These are phyloP conservation scores for Chrysanthemum makinoi DNA, from an alignment of 129 eudicot species.

Conservation along the genomic window DNA sequence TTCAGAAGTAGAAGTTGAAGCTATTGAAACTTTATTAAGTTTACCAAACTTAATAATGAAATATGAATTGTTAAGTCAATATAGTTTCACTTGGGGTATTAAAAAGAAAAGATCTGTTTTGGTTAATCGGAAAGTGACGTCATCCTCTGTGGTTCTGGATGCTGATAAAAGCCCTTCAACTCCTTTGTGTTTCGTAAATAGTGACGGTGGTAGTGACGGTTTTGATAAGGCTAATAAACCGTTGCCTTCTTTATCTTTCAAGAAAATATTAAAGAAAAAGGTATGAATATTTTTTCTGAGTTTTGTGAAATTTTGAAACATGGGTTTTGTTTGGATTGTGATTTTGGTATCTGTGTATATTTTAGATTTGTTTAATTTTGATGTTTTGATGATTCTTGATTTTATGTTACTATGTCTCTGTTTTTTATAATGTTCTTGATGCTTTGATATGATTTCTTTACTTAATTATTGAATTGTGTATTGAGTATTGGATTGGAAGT, in stretches of 20 bases:
- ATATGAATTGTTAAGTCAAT: background rate
- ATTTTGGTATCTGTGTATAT: conserved; percentile 19
- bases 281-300: conserved; percentile 20
- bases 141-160: background rate
- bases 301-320: conserved; percentile 12
- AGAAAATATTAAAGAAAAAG: conserved; percentile 33
- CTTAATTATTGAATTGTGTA: background rate
- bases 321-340: conserved; percentile 3
- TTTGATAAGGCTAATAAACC: conserved; percentile 30
- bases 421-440: background rate
- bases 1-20: conserved; percentile 33
- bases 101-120: conserved; percentile 45
- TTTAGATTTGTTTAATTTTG: background rate
- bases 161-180: conserved; percentile 52
- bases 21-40: conserved; percentile 29
- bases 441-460: background rate
- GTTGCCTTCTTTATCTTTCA: conserved; percentile 4
- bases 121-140: background rate
- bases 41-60: conserved; percentile 1
- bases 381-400: conserved; percentile 7
- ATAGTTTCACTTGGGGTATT: conserved; percentile 30
- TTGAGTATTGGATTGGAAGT: background rate
- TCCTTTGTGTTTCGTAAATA: conserved; percentile 40
- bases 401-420: background rate
- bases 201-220: conserved; percentile 51